Evolutionary conservation across 192 early-diverging fungal genomes (phyloP).

Genomic region (Coemansia sp.): DNA sequence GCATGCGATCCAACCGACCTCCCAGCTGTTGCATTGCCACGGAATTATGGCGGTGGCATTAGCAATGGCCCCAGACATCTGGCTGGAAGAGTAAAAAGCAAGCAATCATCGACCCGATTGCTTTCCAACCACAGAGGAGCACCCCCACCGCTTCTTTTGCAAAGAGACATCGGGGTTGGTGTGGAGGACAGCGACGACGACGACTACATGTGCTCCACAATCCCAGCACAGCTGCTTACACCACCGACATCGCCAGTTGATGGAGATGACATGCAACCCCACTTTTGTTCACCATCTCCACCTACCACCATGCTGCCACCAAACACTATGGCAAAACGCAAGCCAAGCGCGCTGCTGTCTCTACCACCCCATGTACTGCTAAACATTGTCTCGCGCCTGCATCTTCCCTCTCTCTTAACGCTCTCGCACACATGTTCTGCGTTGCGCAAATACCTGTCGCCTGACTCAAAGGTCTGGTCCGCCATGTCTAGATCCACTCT

Average conservation of each 20-base stretch:
- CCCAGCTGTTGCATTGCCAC: slow-evolving; percentile 8
- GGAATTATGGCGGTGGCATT: neutral
- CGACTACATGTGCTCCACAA: slow-evolving; percentile 5
- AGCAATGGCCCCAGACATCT: neutral
- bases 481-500: slow-evolving; percentile 30
- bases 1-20: slow-evolving; percentile 53
- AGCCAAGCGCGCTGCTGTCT: slow-evolving; percentile 11
- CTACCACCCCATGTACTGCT: slow-evolving; percentile 43
- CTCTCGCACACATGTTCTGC: slow-evolving; percentile 42
- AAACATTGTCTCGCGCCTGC: slow-evolving; percentile 29
- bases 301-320: neutral
- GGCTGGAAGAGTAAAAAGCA: neutral
- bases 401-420: slow-evolving; percentile 12
- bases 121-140: neutral
- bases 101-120: neutral
- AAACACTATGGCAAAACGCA: neutral
- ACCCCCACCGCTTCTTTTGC: slow-evolving; percentile 14
- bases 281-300: neutral
- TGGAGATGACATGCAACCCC: neutral
- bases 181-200: neutral
- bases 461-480: slow-evolving; percentile 38
- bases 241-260: slow-evolving; percentile 37
- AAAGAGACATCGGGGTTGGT: neutral
- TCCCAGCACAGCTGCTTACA: slow-evolving; percentile 40
- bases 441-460: slow-evolving; percentile 29